Evolutionary conservation across 257 asterid genomes (phyloP).

Genomic region (Forsythia suspensa): DNA sequence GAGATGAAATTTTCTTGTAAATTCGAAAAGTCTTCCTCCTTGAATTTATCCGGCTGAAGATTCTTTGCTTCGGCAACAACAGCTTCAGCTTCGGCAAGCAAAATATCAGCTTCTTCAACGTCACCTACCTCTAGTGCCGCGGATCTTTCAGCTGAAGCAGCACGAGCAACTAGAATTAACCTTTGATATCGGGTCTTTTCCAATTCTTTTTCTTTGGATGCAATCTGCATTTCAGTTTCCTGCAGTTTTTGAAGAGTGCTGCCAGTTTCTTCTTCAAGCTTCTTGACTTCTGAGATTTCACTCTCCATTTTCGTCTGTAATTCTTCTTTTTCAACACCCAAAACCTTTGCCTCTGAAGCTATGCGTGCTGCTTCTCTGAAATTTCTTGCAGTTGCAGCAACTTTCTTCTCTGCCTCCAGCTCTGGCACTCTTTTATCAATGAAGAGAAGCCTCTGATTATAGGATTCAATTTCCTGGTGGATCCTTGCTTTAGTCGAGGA

Average conservation of each 20-base stretch:
- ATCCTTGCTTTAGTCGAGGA: constrained; percentile 39
- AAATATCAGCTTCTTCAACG: constrained; percentile 42
- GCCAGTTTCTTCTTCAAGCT: constrained; percentile 39
- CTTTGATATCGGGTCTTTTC: constrained; percentile 43
- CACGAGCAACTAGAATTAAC: constrained; percentile 34
- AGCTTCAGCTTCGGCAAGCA: constrained; percentile 42
- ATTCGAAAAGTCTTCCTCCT: constrained; percentile 32
- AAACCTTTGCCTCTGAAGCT: constrained; percentile 42
- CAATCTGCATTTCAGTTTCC: constrained; percentile 39
- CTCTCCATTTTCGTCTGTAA: constrained; percentile 27
- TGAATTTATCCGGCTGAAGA: constrained; percentile 25
- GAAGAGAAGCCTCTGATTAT: constrained; percentile 42
- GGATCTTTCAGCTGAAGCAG: constrained; percentile 42
- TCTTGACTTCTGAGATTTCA: constrained; percentile 27
- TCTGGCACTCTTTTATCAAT: constrained; percentile 50
- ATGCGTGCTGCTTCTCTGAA: constrained; percentile 53
- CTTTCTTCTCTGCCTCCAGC: constrained; percentile 53
- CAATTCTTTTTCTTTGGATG: constrained; percentile 34
- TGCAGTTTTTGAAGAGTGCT: constrained; percentile 27
- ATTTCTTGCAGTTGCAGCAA: constrained; percentile 50
- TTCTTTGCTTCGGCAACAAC: constrained; percentile 44
- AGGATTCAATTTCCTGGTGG: constrained; percentile 46
- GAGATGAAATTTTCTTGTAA: constrained; percentile 35
- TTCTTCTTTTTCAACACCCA: constrained; percentile 39
- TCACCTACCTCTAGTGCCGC: constrained; percentile 49